Conservation (phyloP, 192 early-diverging fungal genomes). For the Entomortierella chlamydospora region DNA sequence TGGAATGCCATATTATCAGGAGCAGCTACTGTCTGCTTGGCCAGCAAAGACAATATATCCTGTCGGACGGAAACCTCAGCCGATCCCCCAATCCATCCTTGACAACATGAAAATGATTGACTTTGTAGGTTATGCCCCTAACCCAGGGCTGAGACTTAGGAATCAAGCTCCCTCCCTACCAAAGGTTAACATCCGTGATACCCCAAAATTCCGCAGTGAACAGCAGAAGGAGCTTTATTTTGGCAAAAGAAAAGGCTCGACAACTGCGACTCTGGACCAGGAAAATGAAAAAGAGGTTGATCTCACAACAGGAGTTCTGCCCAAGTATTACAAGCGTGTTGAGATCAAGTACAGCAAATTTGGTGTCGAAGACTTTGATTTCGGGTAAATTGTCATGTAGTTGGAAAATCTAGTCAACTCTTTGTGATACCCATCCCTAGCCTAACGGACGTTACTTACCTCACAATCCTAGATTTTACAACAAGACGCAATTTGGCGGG, state of each 20-base stretch:
- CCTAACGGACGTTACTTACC: too few species aligned
- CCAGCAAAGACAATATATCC: conserved; percentile 71
- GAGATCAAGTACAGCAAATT: conserved; percentile 94
- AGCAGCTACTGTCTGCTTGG: conserved; percentile 86
- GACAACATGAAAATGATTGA: conserved; percentile 89
- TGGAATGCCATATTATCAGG: conserved; percentile 83
- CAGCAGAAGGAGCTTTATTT: conserved; percentile 78
- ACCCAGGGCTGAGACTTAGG: conserved; percentile 77
- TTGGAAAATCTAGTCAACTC: not conserved
- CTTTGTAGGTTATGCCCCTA: conserved; percentile 95
- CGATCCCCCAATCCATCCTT: conserved; percentile 81
- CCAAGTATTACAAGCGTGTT: conserved; percentile 78
- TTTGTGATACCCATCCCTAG: too few species aligned
- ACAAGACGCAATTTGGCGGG: conserved; percentile 87
- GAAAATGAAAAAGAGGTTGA: conserved; percentile 53
- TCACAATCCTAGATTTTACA: conserved; percentile 92
- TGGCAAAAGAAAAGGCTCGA: conserved; percentile 56
- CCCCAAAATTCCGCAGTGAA: conserved; percentile 85
- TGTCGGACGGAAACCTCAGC: conserved; percentile 77
- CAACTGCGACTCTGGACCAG: conserved; percentile 39
- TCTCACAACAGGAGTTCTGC: conserved; percentile 61
- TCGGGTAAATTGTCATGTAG: conserved; percentile 67
- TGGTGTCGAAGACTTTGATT: conserved; percentile 99
- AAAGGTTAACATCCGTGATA: conserved; percentile 57
- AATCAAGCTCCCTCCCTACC: conserved; percentile 76